Evolutionary conservation across 108 stramenopile species (phyloP), one percentile per base, ranked within the genome.

Genomic region (Skeletonema marinoi): DNA sequence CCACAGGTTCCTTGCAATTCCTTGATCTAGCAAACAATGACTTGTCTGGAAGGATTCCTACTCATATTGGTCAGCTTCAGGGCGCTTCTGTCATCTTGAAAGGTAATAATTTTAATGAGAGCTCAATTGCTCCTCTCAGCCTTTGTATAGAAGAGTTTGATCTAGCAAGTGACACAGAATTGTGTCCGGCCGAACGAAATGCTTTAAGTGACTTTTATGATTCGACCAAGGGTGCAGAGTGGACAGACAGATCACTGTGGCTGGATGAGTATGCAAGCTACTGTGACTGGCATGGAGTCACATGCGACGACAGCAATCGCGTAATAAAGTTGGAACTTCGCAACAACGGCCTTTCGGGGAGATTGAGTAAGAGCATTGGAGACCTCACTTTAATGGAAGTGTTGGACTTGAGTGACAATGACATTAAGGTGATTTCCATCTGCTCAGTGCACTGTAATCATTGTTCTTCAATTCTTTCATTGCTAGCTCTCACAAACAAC

Each of bases 351-450:
- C 36, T 81, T 19, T 68, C 54, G 10, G 93, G 93, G 4, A 70
- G 67, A 16, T 19, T 95, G 12, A 88, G 87, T 31, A n/a, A 62
- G 1, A 68, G 66, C 10, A 87, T 95, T 60, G 86, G 77, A 5
- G 58, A 78, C 0, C 35, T 91, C 11, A 70, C 70, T 10, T 69
- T 73, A 31, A 85, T 93, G 12, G 46, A 81, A 50, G 73, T 82
- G 2, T 58, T 93, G 8, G 76, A 68, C 46, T n/a, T n/a, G n/a
- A n/a, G n/a, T n/a, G n/a, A n/a, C n/a, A n/a, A n/a, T n/a, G n/a
- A n/a, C n/a, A n/a, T 59, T 93, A 65, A 71, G 60, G 68, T 70
- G 39, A 39, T 6, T 4, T 7, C 6, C 4, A 39, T 39, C 6
- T 39, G 39, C 4, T 6, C 39, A 39, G 39, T 39, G 4, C 7